Conservation (phyloP, 129 eudicot species). For the Chrysanthemum seticuspe region DNA sequence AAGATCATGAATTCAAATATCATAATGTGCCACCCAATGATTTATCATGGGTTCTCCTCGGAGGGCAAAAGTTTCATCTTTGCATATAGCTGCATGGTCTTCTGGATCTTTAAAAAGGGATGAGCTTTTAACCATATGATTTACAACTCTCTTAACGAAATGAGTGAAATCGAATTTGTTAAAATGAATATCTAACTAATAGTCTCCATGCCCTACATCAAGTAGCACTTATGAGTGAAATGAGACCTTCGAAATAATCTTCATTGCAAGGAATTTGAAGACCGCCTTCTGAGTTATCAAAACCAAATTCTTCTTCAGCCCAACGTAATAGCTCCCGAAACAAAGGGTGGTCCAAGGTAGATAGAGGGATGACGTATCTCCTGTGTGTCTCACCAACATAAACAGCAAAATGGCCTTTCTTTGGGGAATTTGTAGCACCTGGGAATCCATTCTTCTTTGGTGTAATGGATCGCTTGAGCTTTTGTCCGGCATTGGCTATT, state of each 20-base stretch:
- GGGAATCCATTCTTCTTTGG: conserved; percentile 35
- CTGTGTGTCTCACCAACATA: conserved; percentile 47
- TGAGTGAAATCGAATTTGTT: conserved; percentile 13
- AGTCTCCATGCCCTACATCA: conserved; percentile 21
- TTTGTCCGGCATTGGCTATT: conserved; percentile 55
- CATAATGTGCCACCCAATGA: conserved; percentile 8
- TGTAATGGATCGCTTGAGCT: conserved; percentile 52
- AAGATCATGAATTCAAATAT: conserved; percentile 14
- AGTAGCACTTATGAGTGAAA: conserved; percentile 36
- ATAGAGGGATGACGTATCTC: conserved; percentile 49
- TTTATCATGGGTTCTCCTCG: background rate
- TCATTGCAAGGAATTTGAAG: conserved; percentile 52
- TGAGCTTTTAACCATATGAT: conserved; percentile 17
- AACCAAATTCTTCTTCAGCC: conserved; percentile 65
- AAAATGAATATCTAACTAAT: conserved; percentile 19
- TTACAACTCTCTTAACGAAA: conserved; percentile 17
- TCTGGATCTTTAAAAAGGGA: conserved; percentile 8
- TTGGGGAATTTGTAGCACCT: conserved; percentile 31
- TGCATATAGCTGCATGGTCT: conserved; percentile 20
- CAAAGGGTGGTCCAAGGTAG: conserved; percentile 54
- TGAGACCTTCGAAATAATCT: conserved; percentile 52
- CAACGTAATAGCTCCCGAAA: conserved; percentile 52
- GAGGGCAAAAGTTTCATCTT: conserved; percentile 23
- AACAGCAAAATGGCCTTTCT: conserved; percentile 57
- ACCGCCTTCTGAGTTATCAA: conserved; percentile 53